Evolutionary conservation across 441 rosid genomes (phyloP), one percentile per base, ranked within the genome.

Genomic region (Populus hybrid): DNA sequence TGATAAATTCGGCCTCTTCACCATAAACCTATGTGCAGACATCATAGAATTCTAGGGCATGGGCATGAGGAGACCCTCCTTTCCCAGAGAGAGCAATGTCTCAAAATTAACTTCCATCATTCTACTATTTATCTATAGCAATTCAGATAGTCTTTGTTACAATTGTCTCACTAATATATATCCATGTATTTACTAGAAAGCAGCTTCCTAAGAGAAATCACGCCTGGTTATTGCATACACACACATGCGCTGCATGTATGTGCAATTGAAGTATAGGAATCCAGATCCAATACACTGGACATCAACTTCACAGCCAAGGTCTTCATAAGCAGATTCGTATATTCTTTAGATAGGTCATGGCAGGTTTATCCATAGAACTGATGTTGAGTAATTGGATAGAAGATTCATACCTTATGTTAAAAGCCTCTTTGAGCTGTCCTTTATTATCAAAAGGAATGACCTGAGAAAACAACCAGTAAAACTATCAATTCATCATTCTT

Each of bases 401-500:
- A 69, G 7, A 64, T 64, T 20, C 10, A 73, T 88, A 91, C 98
- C 98, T 90, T 81, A 96, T 93, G 85, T 96, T 94, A 85, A 96
- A 96, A 65, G 98, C 99, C 87, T 96, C 97, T 85, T 96, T 93
- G 65, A 96, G 97, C 81, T 91, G 97, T 78, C 97, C 99, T 87
- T 91, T 94, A 80, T 93, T 96, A 86, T 96, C 98, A 82, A 96
- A 96, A 67, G 99, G 98, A 89, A 96, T 96, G 73, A 96, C 99
- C 99, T 95, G 84, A 79, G 32, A 77, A 54, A 69, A 82, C 72
- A 81, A 75, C 36, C 80, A 61, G 78, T 40, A 9, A 36, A 12
- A 23, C 30, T 61, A 69, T 8, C 74, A 57, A 12, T 73, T 57
- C 69, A n/a, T 79, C 61, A 72, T 65, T 24, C 67, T 50, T 54